A percentile compares a stretch with the other conserved stretches of the same genome.
Evolutionary conservation across 2,329 filamentous ascomycete genomes (phyloP).

Genomic region (Epicoccum sorghinum): DNA sequence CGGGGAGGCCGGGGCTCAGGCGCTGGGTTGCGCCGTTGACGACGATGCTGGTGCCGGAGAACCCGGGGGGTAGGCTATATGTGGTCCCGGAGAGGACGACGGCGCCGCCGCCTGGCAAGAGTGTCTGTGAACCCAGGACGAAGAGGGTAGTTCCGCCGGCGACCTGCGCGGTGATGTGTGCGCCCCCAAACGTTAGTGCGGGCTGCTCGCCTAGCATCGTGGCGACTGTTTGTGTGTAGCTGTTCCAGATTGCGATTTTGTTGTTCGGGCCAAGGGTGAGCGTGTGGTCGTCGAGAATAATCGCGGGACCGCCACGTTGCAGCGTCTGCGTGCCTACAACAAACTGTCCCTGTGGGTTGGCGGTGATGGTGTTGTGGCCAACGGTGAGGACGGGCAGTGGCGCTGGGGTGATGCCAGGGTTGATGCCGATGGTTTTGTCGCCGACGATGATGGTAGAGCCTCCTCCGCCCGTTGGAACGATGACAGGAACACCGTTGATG

Average conservation of each 20-base stretch:
- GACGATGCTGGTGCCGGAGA: conserved; percentile 25
- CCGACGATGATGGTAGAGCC: conserved; percentile 36
- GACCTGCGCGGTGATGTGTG: conserved; percentile 29
- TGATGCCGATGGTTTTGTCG: conserved; percentile 32
- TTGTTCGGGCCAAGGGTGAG: conserved; percentile 45
- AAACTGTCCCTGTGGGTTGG: conserved; percentile 42
- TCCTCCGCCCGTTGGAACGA: conserved; percentile 28
- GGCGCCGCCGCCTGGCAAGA: conserved; percentile 26
- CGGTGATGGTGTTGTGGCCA: conserved; percentile 34
- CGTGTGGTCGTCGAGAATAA: conserved; percentile 46
- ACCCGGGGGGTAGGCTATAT: conserved; percentile 26
- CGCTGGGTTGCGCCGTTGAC: conserved; percentile 32
- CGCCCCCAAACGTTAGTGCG: conserved; percentile 28
- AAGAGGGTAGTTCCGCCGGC: conserved; percentile 34
- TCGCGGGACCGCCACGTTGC: conserved; percentile 41
- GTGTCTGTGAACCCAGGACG: conserved; percentile 24
- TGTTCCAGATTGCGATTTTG: conserved; percentile 46
- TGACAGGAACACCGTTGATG: conserved; percentile 41
- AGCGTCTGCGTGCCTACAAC: conserved; percentile 44
- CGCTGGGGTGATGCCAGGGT: conserved; percentile 23
- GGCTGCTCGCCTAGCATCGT: conserved; percentile 24
- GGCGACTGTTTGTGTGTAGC: conserved; percentile 35
- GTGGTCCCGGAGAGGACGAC: conserved; percentile 36
- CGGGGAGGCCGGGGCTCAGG: conserved; percentile 19
- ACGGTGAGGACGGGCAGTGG: conserved; percentile 33